Evolutionary conservation across 1,139 yeast species (phyloP).

Genomic region (Taiozyma onychis): DNA sequence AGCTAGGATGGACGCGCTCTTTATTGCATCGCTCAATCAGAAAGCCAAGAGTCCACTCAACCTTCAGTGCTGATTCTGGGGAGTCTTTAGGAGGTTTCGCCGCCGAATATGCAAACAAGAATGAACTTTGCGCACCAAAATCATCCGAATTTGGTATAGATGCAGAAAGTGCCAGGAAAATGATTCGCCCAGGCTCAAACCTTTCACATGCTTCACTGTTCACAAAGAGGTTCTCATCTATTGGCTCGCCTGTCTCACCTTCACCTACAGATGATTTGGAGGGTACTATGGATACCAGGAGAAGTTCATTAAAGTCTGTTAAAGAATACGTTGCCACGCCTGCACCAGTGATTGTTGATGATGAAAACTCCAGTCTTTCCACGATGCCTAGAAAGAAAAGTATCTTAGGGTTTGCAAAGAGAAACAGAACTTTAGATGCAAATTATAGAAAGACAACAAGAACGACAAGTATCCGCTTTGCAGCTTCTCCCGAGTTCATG

Average conservation of each 20-base stretch:
- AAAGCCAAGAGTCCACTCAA: neutral
- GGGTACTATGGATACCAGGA: neutral
- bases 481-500: neutral
- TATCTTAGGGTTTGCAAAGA: neutral
- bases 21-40: conserved; percentile 4
- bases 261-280: neutral
- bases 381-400: neutral
- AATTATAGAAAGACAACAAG: neutral
- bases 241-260: neutral
- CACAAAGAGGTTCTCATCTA: neutral
- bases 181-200: neutral
- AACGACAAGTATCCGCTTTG: neutral
- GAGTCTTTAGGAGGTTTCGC: conserved; percentile 8
- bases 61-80: conserved; percentile 11
- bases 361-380: neutral
- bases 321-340: neutral
- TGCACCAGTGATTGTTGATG: neutral
- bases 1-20: conserved; percentile 8
- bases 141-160: neutral
- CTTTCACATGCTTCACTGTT: neutral
- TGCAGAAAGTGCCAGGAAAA: neutral
- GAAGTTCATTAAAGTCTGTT: neutral
- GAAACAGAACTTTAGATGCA: neutral
- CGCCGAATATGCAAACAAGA: conserved; percentile 7
- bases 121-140: conserved; percentile 6